Evolutionary conservation across 2,329 filamentous ascomycete species (phyloP).

Genomic region (Hymenoscyphus occultus): DNA sequence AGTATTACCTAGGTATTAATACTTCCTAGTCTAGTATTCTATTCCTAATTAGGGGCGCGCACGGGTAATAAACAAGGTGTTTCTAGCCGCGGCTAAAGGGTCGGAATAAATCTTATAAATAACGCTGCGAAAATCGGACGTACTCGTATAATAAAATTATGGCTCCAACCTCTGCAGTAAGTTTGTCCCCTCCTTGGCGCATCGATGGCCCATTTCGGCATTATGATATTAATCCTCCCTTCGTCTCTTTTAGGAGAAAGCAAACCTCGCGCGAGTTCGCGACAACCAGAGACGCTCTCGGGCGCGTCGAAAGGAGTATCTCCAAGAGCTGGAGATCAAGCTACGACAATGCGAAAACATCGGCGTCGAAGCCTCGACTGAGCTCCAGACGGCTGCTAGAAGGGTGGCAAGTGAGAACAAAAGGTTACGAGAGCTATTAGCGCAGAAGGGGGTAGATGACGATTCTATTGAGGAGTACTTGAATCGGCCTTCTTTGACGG

Average conservation of each 20-base stretch:
- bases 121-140: neutral
- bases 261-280: slow-evolving; percentile 57
- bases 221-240: neutral
- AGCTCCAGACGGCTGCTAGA: slow-evolving; percentile 68
- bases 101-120: neutral
- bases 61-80: too few relatives aligned
- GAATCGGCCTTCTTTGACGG: slow-evolving; percentile 16
- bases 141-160: neutral
- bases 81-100: too few relatives aligned
- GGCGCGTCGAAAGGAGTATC: slow-evolving; percentile 69
- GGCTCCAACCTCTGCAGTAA: neutral
- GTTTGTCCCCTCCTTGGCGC: neutral
- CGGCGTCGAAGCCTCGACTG: slow-evolving; percentile 66
- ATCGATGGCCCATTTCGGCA: neutral
- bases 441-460: slow-evolving; percentile 54
- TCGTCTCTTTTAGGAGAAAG: slow-evolving; percentile 28
- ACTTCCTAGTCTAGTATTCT: too few relatives aligned
- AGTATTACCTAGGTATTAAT: too few relatives aligned
- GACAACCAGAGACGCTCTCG: slow-evolving; percentile 78
- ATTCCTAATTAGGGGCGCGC: too few relatives aligned
- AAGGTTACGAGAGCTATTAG: slow-evolving; percentile 58
- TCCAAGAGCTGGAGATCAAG: slow-evolving; percentile 65
- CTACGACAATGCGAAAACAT: slow-evolving; percentile 60
- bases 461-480: slow-evolving; percentile 45
- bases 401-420: slow-evolving; percentile 68